Conservation (phyloP, 345 rosid genomes). For the Brassica rapa region DNA sequence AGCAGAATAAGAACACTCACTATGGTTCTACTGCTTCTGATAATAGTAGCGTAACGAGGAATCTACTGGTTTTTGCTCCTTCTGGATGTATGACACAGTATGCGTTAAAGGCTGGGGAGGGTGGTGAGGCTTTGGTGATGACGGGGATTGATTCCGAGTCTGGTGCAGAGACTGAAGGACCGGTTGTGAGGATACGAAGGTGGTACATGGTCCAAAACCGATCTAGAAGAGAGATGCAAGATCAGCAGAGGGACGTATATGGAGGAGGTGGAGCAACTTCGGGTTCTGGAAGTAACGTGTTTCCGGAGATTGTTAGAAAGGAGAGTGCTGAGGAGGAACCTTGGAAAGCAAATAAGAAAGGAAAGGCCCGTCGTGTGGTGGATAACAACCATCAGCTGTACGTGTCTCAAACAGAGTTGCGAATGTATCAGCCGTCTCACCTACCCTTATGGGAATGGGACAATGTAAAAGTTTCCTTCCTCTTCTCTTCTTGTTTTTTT, state of each 20-base stretch:
- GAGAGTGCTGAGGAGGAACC: neutral
- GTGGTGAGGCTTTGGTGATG: conserved; percentile 40
- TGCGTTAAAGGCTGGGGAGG: conserved; percentile 46
- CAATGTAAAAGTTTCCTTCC: neutral
- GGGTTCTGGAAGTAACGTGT: neutral
- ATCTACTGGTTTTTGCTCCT: conserved; percentile 76
- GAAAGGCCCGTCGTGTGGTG: neutral
- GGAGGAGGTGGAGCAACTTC: neutral
- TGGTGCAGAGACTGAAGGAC: neutral
- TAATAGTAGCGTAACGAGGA: conserved; percentile 45
- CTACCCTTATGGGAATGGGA: neutral
- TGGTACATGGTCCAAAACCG: neutral
- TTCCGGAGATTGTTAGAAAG: neutral
- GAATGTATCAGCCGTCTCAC: neutral
- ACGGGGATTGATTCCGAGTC: neutral
- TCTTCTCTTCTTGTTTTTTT: neutral
- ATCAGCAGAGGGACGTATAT: neutral
- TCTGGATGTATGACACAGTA: conserved; percentile 78
- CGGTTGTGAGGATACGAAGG: neutral
- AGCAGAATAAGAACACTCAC: neutral
- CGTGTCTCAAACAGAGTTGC: neutral
- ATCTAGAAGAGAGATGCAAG: conserved; percentile 2
- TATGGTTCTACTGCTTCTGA: neutral
- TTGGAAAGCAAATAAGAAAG: neutral
- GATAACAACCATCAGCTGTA: neutral